These are phyloP conservation scores for Carallia pectinifolia DNA, from an alignment of 345 rosid species.

Conservation along the genomic window DNA sequence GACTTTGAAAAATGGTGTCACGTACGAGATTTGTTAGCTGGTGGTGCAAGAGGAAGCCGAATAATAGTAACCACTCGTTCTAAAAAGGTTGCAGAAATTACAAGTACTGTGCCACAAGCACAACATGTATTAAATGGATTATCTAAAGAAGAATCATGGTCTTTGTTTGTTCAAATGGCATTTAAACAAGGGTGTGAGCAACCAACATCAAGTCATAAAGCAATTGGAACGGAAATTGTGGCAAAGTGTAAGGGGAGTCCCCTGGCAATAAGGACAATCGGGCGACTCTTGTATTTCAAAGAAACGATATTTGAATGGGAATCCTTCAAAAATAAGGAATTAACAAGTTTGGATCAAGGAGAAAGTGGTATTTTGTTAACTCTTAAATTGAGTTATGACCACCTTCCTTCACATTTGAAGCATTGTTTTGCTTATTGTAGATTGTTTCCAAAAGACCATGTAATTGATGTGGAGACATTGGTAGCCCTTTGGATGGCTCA, in stretches of 20 bases:
- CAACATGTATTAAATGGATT: constrained; percentile 7
- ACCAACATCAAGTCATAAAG: background rate
- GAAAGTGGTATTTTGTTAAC: constrained; percentile 4
- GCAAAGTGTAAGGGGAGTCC: constrained; percentile 19
- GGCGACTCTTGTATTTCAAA: constrained; percentile 8
- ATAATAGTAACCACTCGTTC: constrained; percentile 24
- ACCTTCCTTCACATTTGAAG: constrained; percentile 29
- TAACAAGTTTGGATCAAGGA: background rate
- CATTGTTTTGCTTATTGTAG: constrained; percentile 33
- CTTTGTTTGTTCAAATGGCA: constrained; percentile 16
- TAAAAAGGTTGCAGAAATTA: constrained; percentile 17
- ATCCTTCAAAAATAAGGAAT: background rate
- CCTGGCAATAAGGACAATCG: constrained; percentile 17
- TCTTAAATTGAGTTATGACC: constrained; percentile 25
- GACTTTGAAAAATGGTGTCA: constrained; percentile 11
- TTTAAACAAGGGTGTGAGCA: constrained; percentile 8
- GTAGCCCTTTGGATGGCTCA: constrained; percentile 29
- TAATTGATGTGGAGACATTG: background rate
- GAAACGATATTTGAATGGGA: constrained; percentile 20
- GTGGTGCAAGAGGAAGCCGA: constrained; percentile 20
- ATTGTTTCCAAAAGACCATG: constrained; percentile 22
- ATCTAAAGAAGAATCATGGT: constrained; percentile 15
- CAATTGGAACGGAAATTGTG: constrained; percentile 13
- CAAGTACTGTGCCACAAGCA: background rate
- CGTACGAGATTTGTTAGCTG: constrained; percentile 7